These are phyloP conservation scores for Entomortierella parvispora DNA, from an alignment of 192 early-diverging fungal species.

Conservation along the genomic window DNA sequence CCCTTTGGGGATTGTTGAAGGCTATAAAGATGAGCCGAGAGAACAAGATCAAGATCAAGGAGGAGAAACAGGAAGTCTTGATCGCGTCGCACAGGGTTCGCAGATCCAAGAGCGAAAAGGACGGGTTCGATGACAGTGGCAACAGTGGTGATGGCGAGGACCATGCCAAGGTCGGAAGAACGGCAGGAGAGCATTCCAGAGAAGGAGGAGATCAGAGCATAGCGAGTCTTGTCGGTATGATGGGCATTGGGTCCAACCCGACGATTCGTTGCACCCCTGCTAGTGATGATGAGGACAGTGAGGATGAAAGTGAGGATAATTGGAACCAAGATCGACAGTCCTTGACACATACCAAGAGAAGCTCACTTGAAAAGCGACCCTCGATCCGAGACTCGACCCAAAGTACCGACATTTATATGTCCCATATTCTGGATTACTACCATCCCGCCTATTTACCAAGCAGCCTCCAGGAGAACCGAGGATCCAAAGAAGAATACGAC, in stretches of 20 bases:
- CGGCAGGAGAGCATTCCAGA: conserved; percentile 14
- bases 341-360: background rate
- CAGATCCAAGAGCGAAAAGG: background rate
- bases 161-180: background rate
- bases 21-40: conserved; percentile 2
- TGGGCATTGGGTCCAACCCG: conserved; percentile 40
- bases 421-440: conserved; percentile 32
- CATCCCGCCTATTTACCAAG: conserved; percentile 7
- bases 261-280: conserved; percentile 25
- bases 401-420: conserved; percentile 22
- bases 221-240: conserved; percentile 38
- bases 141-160: background rate
- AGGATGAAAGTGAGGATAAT: background rate
- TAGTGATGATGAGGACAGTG: conserved; percentile 20
- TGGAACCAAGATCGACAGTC: conserved; percentile 1
- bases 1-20: conserved; percentile 10
- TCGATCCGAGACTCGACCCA: conserved; percentile 24
- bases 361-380: background rate
- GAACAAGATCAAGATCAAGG: background rate
- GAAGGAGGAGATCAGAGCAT: conserved; percentile 1
- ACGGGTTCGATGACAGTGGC: background rate
- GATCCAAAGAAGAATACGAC: background rate
- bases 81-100: conserved; percentile 16
- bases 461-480: background rate
- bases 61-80: conserved; percentile 1